Percentiles rank a stretch among this genome's conserved stretches.
These are phyloP conservation scores for Nitzschia sp. DNA, from an alignment of 108 stramenopile species.

Conservation along the genomic window DNA sequence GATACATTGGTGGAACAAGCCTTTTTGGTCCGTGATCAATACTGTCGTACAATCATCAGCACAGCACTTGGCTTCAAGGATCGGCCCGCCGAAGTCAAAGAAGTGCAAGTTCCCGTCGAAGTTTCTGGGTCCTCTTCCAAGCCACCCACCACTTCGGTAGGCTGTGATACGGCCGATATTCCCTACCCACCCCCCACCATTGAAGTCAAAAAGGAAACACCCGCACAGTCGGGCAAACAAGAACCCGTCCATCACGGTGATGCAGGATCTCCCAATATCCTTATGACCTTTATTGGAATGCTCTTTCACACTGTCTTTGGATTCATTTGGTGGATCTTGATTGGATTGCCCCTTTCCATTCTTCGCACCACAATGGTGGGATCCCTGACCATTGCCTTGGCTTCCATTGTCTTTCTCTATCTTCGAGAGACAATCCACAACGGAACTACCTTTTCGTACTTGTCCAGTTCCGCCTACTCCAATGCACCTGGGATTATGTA, in stretches of 20 bases:
- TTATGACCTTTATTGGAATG: slow-evolving; percentile 53
- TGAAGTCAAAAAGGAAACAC: slow-evolving; percentile 17
- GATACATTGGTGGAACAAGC: slow-evolving; percentile 80
- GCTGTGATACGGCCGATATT: slow-evolving; percentile 21
- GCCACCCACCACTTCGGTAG: slow-evolving; percentile 17
- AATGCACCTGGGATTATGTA: slow-evolving; percentile 7
- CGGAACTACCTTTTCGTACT: slow-evolving; percentile 3
- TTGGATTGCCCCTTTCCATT: slow-evolving; percentile 50
- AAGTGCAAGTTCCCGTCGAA: background rate
- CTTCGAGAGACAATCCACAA: slow-evolving; percentile 16
- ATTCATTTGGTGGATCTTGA: slow-evolving; percentile 42
- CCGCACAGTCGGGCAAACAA: slow-evolving; percentile 29
- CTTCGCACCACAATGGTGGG: slow-evolving; percentile 26
- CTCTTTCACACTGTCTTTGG: slow-evolving; percentile 49
- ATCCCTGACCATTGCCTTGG: background rate
- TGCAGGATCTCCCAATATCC: slow-evolving; percentile 37
- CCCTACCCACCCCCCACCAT: slow-evolving; percentile 15
- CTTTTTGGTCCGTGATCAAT: slow-evolving; percentile 63
- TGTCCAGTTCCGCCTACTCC: slow-evolving; percentile 8
- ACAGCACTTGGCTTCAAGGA: slow-evolving; percentile 57
- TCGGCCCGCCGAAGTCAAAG: slow-evolving; percentile 6
- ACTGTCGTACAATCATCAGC: slow-evolving; percentile 60
- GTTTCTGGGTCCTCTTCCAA: slow-evolving; percentile 5
- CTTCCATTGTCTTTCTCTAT: slow-evolving; percentile 23
- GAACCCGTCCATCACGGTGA: slow-evolving; percentile 7